Conservation (phyloP, 306 rosid genomes). For the Fragaria iinumae region DNA sequence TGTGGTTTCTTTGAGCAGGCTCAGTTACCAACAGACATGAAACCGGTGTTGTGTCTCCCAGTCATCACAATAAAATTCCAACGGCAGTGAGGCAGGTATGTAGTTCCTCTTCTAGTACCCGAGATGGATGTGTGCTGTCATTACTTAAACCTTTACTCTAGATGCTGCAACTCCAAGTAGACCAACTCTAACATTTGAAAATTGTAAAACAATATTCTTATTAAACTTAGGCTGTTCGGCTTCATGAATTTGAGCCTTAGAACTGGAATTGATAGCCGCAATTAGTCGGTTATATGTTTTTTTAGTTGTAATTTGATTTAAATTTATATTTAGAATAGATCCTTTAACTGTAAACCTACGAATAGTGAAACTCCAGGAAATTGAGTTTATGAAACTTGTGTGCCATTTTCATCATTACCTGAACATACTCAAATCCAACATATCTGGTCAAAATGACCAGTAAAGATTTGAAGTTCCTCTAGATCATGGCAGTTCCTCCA, state of each 20-base stretch:
- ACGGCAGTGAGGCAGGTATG: slow-evolving; percentile 90
- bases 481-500: neutral
- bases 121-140: neutral
- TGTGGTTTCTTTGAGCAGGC: slow-evolving; percentile 64
- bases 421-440: neutral
- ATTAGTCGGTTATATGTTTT: neutral
- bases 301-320: neutral
- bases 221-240: neutral
- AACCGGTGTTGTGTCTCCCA: slow-evolving; percentile 70
- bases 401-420: neutral
- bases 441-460: neutral
- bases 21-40: slow-evolving; percentile 82
- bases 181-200: neutral
- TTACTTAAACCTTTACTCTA: neutral
- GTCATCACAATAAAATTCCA: slow-evolving; percentile 78
- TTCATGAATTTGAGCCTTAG: neutral
- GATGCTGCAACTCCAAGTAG: neutral
- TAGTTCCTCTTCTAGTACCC: neutral
- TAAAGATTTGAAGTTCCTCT: neutral
- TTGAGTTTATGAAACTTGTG: neutral
- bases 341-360: no score
- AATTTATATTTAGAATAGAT: neutral
- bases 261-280: neutral
- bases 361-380: neutral
- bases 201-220: neutral